Evolutionary conservation across 441 rosid genomes (phyloP), one percentile per base, ranked within the genome.

Genomic region (Mallotus japonicus): DNA sequence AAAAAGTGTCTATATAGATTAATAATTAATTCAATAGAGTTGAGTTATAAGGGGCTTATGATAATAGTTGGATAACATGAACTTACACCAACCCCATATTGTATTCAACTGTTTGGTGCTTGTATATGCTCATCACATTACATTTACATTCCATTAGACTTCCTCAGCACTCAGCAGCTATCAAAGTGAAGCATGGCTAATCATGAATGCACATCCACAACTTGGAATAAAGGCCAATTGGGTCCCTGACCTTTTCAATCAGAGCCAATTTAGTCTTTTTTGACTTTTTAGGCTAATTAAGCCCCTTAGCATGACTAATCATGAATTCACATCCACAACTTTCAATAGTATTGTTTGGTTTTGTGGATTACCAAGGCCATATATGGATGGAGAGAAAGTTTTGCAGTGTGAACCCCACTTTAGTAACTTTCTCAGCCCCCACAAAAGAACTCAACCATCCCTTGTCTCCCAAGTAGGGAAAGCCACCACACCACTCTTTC

Each of bases 391-490:
- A 17, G n/a, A 65, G 40, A 73, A 66, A 55, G 62, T 37, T 19
- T 47, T 12, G 14, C 2, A 15, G 60, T 14, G 65, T 13, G 65
- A 70, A 42, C 55, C 63, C 55, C 44, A 70, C 73, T 8, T 22
- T 20, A 58, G n/a, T 44, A 34, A 5, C 60, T 60, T 59, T 71
- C 50, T 24, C 8, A 62, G 65, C 49, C 74, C 66, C 74, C 65
- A 58, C 73, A 71, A 42, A 37, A 60, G 47, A 47, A 56, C 49
- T 60, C 66, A 71, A 34, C 60, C 74, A 71, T 71, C 67, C 59
- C 74, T 62, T 71, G 74, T 71, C 74, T 62, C 74, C 74, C 67
- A 60, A 62, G 28, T 28, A 6, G 22, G 56, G 22, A 70, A 59
- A 46, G 15, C 14, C 56, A 47, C 14, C 56, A 47, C 63, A 6